A percentile compares a stretch with the other conserved stretches of the same genome.
Evolutionary conservation across 805 yeast species (phyloP).

Genomic region (Saccharomycopsis schoenii): DNA sequence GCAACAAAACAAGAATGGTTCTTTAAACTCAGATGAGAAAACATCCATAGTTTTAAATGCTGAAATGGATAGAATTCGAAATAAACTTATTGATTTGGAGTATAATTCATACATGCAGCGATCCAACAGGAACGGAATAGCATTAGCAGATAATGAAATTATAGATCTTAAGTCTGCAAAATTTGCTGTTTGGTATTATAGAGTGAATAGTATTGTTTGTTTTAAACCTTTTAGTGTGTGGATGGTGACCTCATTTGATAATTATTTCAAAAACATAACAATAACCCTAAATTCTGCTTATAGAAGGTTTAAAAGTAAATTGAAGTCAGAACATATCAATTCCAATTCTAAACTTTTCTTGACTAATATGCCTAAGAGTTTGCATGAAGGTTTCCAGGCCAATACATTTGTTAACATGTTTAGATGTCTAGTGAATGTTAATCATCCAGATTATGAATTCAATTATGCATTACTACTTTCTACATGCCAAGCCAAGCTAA

Average conservation of each 20-base stretch:
- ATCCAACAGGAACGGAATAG: background rate
- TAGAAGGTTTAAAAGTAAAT: conserved; percentile 2
- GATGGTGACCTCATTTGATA: background rate
- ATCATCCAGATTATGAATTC: background rate
- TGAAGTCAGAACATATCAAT: conserved; percentile 2
- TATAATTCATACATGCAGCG: background rate
- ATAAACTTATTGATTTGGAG: background rate
- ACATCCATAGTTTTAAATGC: background rate
- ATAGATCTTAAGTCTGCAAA: background rate
- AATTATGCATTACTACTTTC: background rate
- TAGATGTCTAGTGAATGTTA: background rate
- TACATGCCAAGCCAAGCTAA: background rate
- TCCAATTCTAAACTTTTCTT: background rate
- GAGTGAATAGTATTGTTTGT: background rate
- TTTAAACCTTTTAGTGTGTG: conserved; percentile 5
- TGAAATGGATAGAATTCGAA: background rate
- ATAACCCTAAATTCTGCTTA: background rate
- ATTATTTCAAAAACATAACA: background rate
- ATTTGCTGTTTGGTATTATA: background rate
- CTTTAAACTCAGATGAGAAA: too few species aligned
- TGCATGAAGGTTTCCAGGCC: conserved; percentile 11
- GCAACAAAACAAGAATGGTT: background rate
- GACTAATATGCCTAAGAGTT: conserved; percentile 6
- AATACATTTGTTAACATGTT: conserved; percentile 2
- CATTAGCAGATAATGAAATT: background rate